Evolutionary conservation across 768 basidiomycete genomes (phyloP), one percentile per base, ranked within the genome.

Genomic region (Pleurotus eryngii): DNA sequence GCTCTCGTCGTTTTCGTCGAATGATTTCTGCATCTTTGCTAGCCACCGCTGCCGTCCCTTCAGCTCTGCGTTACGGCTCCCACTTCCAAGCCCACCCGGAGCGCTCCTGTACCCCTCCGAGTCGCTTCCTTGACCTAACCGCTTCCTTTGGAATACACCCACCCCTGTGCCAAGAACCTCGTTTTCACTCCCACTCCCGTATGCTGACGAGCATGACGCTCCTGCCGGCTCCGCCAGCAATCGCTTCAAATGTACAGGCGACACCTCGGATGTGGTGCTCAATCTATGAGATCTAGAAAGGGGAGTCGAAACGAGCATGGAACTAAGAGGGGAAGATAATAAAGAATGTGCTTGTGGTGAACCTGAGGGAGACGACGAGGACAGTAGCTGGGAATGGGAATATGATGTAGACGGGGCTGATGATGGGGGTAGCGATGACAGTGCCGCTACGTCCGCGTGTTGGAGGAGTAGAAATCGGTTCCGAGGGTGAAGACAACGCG

Each of bases 151-250:
- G 17, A 38, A 35, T 9, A 14, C n/a, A 17, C 26, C 14, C 8
- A 17, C 20, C 9, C 51, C 51, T 5, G 15, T 8, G 37, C 49
- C 38, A 20, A 53, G 14, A 35, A 24, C 38, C 9, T 53, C 51
- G 15, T 39, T 53, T 37, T 53, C 51, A 53, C 51, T 53, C 46
- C 53, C 24, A 37, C 51, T 46, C 38, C 53, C 46, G 18, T 27
- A 35, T 11, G 50, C 42, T 15, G 46, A 39, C 45, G 24, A 18
- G 15, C 45, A 24, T n/a, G 40, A 55, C 22, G 51, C 37, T 11
- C 48, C 45, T 11, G 67, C 60, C 4, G 75, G 72, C 51, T 69
- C 75, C 1, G 68, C 65, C 9, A 77, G 64, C 1, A 77, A 65
- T 8, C 66, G 70, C 64, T 74, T 76, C 46, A 77, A 70, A 30